Base-by-base conservation (phyloP, 345 rosid species). In the Brassica cretica region DNA sequence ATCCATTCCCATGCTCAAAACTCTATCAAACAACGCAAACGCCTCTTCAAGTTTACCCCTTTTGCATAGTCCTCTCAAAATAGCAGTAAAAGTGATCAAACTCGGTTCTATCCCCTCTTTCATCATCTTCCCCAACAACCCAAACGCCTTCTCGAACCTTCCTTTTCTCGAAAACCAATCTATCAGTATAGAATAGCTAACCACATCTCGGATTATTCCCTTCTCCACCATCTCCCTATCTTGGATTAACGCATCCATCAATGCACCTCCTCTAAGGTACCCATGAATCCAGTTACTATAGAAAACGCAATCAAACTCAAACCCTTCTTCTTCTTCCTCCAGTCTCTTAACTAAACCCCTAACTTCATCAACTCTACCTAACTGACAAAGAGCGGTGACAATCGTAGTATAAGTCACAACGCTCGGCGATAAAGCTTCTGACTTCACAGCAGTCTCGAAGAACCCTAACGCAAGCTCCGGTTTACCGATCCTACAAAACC, bases 201-300 rank as follows among this genome's bases (percentile, higher is more conserved):
- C 58, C 0, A 46, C 65, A 80, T 93, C 98, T 8, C 78, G 70
- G 5, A 14, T 1, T 16, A 90, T 76, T 63, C 92, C 94, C 73
- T 67, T 79, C 24, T 75, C 82, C 66, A 83, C 75, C 94, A 89
- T 93, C 51, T 76, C 41, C 39, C 75, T 72, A 66, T 87, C 84
- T 74, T 86, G 85, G 53, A 76, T 71, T 56, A 90, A 74, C 14
- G 86, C 92, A 70, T 88, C 89, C 86, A 74, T 60, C 15, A 88
- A 64, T 15, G 27, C 73, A 25, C 91, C 89, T 67, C 76, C 84
- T 60, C 74, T 78, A 30, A 87, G 19, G 64, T 72, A 82, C 44
- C 93, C 91, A 80, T 64, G 81, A 79, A 89, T 88, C 96, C 92
- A 90, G 78, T 86, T 83, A 77, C 86, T 89, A 56, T 82, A 93